Percentiles rank a stretch among this genome's conserved stretches.
phyloP scores from a whole-genome alignment of 805 yeast species.

The Gaillardinia entomophila region DNA sequence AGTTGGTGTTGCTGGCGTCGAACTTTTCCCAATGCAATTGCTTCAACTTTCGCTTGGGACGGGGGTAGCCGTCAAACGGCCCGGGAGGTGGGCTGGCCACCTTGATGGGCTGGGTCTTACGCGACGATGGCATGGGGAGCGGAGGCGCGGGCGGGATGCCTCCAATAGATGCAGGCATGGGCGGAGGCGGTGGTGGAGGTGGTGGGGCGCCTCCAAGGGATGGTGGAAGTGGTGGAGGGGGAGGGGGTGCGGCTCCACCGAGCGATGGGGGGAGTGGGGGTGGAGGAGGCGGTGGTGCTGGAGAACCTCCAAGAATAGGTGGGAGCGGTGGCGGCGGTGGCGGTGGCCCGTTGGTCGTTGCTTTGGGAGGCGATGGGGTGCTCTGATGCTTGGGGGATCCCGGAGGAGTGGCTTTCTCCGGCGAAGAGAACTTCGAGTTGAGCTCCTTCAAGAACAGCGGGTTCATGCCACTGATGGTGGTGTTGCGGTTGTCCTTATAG shows the following conservation, averaged over 20 bases:
- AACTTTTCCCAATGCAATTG: constrained; percentile 83
- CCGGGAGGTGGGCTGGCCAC: constrained; percentile 11
- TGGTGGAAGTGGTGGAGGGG: constrained; percentile 15
- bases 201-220: constrained; percentile 19
- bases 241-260: constrained; percentile 10
- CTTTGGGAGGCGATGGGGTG: constrained; percentile 4
- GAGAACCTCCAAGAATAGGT: constrained; percentile 4
- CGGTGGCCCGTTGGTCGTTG: constrained; percentile 13
- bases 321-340: constrained; percentile 15
- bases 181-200: constrained; percentile 20
- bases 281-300: constrained; percentile 23
- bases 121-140: background rate
- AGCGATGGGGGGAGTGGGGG: constrained; percentile 16
- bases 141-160: constrained; percentile 7
- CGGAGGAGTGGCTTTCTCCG: constrained; percentile 6
- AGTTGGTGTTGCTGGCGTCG: constrained; percentile 43
- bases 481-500: constrained; percentile 16
- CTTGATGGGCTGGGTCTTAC: background rate
- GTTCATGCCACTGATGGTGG: constrained; percentile 34
- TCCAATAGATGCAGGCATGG: constrained; percentile 12
- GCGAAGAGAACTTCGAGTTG: constrained; percentile 38
- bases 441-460: constrained; percentile 52
- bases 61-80: constrained; percentile 44
- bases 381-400: constrained; percentile 1
- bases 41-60: constrained; percentile 57